Conservation (phyloP, 2,329 filamentous ascomycete species). For the Arthroderma uncinatum region DNA sequence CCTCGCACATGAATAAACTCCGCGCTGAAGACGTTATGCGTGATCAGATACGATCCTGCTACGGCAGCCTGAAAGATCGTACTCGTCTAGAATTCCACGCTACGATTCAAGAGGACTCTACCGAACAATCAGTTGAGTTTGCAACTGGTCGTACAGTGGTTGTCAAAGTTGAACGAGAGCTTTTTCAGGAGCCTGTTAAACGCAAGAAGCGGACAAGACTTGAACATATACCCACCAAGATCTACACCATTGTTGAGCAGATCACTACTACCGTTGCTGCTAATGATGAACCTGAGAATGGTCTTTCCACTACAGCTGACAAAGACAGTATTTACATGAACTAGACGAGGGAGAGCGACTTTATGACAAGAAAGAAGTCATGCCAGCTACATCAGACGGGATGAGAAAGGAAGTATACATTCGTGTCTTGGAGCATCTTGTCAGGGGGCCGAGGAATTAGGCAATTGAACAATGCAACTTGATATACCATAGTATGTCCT, state of each 20-base stretch:
- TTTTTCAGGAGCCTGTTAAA: conserved; percentile 1
- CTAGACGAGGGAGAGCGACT: conserved; percentile 10
- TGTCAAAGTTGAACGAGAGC: conserved; percentile 8
- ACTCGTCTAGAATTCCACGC: conserved; percentile 8
- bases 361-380: conserved; percentile 9
- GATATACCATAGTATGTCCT: no score
- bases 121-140: conserved; percentile 9
- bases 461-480: no score
- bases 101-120: conserved; percentile 6
- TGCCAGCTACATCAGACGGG: neutral
- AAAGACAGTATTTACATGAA: conserved; percentile 10
- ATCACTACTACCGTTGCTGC: neutral
- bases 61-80: conserved; percentile 6
- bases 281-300: no score
- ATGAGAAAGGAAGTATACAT: conserved; percentile 7
- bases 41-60: conserved; percentile 3
- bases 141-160: conserved; percentile 8
- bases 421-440: conserved; percentile 11
- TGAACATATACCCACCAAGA: conserved; percentile 9
- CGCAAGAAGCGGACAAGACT: conserved; percentile 8
- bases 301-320: no score
- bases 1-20: conserved; percentile 4
- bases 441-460: conserved; percentile 13
- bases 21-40: conserved; percentile 9
- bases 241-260: conserved; percentile 10